Base-by-base conservation (phyloP, 2,329 filamentous ascomycete genomes). In the Alternaria gansuensis region DNA sequence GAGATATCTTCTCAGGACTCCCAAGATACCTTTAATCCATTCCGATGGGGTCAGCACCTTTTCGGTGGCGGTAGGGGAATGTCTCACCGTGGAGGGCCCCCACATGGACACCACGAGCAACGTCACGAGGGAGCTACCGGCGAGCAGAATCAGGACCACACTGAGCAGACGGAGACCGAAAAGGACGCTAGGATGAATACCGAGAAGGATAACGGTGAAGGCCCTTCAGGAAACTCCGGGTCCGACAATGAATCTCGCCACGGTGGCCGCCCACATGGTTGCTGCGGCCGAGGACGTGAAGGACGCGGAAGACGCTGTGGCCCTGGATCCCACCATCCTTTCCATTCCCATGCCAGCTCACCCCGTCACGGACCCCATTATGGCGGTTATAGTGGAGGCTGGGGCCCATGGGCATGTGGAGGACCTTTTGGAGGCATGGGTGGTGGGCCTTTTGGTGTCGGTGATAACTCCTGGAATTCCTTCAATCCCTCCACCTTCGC, bases 1-100 rank as follows among this genome's bases (percentile, higher is more conserved):
- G 65, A 67, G 36, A 63, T 59, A 51, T 68, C 63, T 11, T 58
- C 65, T 48, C 51, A 62, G 7, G 51, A n/a, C 6, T 51, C 65
- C 4, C 60, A 54, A 34, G 64, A 68, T 51, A 52, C 65, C 55
- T 69, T 74, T 64, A 66, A 67, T 36, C 70, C 70, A 14, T 74
- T 77, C 64, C 75, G 71, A 57, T 79, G 75, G 73, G 69, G 74
- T 54, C 70, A 70, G 10, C 69, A 73, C 17, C 60, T 71, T 54
- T 71, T 71, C 21, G 68, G 70, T 28, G 69, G 69, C 31, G 57
- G 57, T 33, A 60, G 62, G 37, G 72, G 59, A 10, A 62, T 75
- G 49, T 68, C 73, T 41, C 69, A 73, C 57, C 74, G 66, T 37
- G 72, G 71, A 14, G 70, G 72, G 10, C 71, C 71, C 54, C 70